Evolutionary conservation across 1,139 yeast species (phyloP), one percentile per base, ranked within the genome.

Genomic region (Suhomyces bolitotheri): DNA sequence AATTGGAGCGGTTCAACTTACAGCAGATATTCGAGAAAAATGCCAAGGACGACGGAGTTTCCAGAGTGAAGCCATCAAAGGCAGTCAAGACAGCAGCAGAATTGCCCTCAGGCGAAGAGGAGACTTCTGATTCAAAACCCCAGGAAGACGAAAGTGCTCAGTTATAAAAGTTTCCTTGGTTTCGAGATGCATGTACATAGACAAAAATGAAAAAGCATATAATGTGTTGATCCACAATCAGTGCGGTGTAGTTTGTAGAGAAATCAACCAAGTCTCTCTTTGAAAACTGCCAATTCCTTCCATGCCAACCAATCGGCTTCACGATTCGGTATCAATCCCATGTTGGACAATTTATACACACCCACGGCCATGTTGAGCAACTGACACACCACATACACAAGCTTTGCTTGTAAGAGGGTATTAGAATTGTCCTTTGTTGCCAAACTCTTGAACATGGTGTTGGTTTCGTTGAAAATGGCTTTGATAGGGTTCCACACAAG

Each of bases 231-330:
- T n/a, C n/a, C n/a, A n/a, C n/a, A n/a, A n/a, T n/a, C n/a, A n/a
- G n/a, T n/a, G n/a, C n/a, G n/a, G n/a, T n/a, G n/a, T n/a, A n/a
- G n/a, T n/a, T n/a, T n/a, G n/a, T n/a, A n/a, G n/a, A n/a, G 31
- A 21, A 12, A 27, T 19, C 23, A 29, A 16, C 11, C 26, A 12
- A 22, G 32, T 15, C 25, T 46, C 36, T 70, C 71, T 7, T 37
- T 39, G n/a, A 73, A 56, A n/a, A 66, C 63, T 2, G 55, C 51
- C 21, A 53, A 51, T 19, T 42, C 47, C 53, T 87, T 94, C 89
- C 95, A 90, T 3, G 90, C 81, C 21, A 92, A 65, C 97, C 97
- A 92, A 53, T 92, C 98, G 43, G 95, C 83, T 33, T 75, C 75
- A 25, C 80, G 81, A 50, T 84, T 87, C 16, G 98, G 98, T 42